These are phyloP conservation scores for Vigna trinervia DNA, from an alignment of 306 rosid species.

Conservation along the genomic window DNA sequence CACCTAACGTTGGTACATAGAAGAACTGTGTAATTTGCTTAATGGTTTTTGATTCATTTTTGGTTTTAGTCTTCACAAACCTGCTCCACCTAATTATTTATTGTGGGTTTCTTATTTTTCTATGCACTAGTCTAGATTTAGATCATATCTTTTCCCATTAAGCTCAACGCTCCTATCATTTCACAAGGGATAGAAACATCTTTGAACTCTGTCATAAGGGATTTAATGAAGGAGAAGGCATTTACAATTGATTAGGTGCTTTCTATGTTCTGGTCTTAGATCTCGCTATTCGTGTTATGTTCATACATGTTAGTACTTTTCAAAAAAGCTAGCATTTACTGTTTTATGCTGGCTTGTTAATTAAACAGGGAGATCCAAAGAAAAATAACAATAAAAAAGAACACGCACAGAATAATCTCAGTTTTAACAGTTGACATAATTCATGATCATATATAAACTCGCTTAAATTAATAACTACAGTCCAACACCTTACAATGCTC, in stretches of 20 bases:
- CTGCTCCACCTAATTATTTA: background rate
- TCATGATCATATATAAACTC: background rate
- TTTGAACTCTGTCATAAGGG: background rate
- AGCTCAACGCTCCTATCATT: background rate
- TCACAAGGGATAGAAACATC: background rate
- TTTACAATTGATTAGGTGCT: background rate
- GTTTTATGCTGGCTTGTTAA: background rate
- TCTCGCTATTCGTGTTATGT: background rate
- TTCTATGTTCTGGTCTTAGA: background rate
- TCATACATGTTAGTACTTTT: background rate
- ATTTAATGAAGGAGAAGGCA: background rate
- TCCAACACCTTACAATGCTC: background rate
- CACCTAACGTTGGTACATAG: constrained; percentile 46
- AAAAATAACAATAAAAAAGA: background rate
- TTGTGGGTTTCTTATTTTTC: background rate
- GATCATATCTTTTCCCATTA: background rate
- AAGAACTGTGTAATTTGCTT: constrained; percentile 5
- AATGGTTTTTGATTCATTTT: background rate
- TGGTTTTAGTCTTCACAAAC: constrained; percentile 8
- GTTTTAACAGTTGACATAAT: background rate
- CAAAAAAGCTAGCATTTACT: background rate
- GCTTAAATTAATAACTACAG: background rate
- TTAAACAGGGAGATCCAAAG: background rate
- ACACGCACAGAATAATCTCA: background rate
- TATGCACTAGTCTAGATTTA: background rate